Percentiles rank a stretch among this genome's conserved stretches.
phyloP scores from a whole-genome alignment of 805 yeast species.

The Blastobotrys muscicola region DNA sequence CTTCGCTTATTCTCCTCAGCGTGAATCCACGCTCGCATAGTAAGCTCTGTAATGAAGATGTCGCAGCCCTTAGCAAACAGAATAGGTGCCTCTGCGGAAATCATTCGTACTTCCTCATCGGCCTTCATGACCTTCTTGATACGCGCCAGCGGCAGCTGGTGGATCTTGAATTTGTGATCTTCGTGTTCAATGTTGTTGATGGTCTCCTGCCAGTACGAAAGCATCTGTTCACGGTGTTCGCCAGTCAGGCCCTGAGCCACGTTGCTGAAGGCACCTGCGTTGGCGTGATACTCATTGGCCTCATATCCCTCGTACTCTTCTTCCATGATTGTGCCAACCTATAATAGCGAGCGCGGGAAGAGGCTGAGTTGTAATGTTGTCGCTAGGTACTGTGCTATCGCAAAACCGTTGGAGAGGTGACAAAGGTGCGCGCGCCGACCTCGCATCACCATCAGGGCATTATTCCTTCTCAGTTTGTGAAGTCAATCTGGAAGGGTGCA shows the following conservation, averaged over 20 bases:
- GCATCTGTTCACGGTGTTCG: conserved; percentile 74
- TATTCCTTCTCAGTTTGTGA: too few relatives aligned
- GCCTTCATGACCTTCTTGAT: conserved; percentile 97
- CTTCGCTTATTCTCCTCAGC: conserved; percentile 95
- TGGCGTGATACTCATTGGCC: background rate
- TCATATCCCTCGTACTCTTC: too few relatives aligned
- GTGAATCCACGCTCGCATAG: conserved; percentile 99
- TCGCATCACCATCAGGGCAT: too few relatives aligned
- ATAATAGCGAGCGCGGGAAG: too few relatives aligned
- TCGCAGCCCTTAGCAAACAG: conserved; percentile 97
- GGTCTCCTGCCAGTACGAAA: conserved; percentile 96
- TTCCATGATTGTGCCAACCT: too few relatives aligned
- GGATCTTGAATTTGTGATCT: conserved; percentile 71
- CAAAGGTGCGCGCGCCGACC: too few relatives aligned
- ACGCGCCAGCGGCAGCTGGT: conserved; percentile 90
- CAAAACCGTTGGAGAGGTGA: too few relatives aligned
- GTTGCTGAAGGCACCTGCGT: conserved; percentile 64
- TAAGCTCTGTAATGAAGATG: conserved; percentile 88
- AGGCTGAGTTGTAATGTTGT: too few relatives aligned
- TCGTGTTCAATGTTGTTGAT: conserved; percentile 80
- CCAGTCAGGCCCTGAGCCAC: conserved; percentile 91
- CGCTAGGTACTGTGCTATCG: too few relatives aligned
- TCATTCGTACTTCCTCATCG: conserved; percentile 95
- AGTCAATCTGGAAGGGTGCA: too few relatives aligned
- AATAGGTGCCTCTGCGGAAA: conserved; percentile 96